Conservation (phyloP, 2,329 filamentous ascomycete species). For the Metarhizium robertsii region DNA sequence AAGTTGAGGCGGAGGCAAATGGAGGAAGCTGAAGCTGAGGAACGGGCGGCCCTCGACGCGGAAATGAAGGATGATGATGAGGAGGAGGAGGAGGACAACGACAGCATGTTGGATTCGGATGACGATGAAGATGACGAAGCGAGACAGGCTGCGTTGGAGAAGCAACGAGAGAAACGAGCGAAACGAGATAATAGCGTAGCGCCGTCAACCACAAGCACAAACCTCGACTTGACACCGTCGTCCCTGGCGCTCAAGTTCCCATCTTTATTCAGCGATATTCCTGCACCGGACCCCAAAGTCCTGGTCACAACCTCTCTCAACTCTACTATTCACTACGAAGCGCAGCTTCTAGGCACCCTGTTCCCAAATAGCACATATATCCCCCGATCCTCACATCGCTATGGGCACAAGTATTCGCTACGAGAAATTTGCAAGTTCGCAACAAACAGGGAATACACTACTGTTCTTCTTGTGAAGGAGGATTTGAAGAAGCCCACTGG, state of each 20-base stretch:
- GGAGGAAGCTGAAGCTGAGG: slow-evolving; percentile 41
- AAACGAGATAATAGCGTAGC: slow-evolving; percentile 41
- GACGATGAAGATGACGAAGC: slow-evolving; percentile 44
- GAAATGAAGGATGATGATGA: slow-evolving; percentile 36
- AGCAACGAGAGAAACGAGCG: slow-evolving; percentile 34
- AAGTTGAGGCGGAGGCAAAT: slow-evolving; percentile 48
- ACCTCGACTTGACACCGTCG: slow-evolving; percentile 53
- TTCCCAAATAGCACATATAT: slow-evolving; percentile 88
- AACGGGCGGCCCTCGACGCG: slow-evolving; percentile 36
- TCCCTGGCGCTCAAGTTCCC: slow-evolving; percentile 54
- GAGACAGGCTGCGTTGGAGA: slow-evolving; percentile 30
- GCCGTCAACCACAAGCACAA: slow-evolving; percentile 53
- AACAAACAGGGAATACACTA: slow-evolving; percentile 70
- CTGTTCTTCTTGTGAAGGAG: slow-evolving; percentile 78
- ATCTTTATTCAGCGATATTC: slow-evolving; percentile 50
- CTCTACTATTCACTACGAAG: slow-evolving; percentile 78
- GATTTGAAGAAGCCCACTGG: slow-evolving; percentile 79
- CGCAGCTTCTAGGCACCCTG: slow-evolving; percentile 64
- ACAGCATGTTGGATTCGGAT: slow-evolving; percentile 72
- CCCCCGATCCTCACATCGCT: slow-evolving; percentile 71
- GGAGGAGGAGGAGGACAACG: slow-evolving; percentile 36
- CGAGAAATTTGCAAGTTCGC: slow-evolving; percentile 86
- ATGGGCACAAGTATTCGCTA: slow-evolving; percentile 84
- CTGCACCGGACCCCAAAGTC: slow-evolving; percentile 64
- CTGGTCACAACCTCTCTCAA: slow-evolving; percentile 88